phyloP scores from a whole-genome alignment of 192 early-diverging fungal species.

The Podila verticillata region DNA sequence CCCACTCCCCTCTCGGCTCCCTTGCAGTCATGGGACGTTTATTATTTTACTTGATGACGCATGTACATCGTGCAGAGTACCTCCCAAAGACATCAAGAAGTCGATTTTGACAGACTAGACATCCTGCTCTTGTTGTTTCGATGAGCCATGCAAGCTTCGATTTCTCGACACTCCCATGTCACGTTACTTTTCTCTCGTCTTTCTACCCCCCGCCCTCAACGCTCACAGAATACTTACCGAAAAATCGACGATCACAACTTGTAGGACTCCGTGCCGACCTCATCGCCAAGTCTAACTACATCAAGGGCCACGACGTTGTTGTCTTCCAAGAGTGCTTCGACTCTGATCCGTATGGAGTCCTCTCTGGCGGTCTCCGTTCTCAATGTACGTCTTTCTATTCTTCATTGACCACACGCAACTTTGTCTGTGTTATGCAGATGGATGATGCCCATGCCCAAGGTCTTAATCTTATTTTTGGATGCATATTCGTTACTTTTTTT shows the following conservation, averaged over 20 bases:
- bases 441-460: not conserved
- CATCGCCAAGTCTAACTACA: not conserved
- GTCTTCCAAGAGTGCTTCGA: conserved; percentile 1
- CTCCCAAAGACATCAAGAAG: no score
- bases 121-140: no score
- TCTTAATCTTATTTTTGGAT: not conserved
- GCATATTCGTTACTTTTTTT: not conserved
- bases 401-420: not conserved
- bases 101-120: no score
- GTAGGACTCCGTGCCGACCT: not conserved
- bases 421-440: not conserved
- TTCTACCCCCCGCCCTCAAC: not conserved
- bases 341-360: not conserved
- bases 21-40: no score
- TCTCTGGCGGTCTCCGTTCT: not conserved
- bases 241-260: not conserved
- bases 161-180: not conserved
- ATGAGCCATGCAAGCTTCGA: no score
- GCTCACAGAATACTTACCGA: not conserved
- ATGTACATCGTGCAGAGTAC: no score
- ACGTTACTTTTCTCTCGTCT: not conserved
- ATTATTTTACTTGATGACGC: no score
- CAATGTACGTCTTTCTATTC: not conserved
- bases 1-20: no score
- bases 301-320: conserved; percentile 4